A percentile compares a stretch with the other conserved stretches of the same genome.
Evolutionary conservation across 371 early-diverging fungal genomes (phyloP).

Genomic region (Sanchytrium tribonematis): DNA sequence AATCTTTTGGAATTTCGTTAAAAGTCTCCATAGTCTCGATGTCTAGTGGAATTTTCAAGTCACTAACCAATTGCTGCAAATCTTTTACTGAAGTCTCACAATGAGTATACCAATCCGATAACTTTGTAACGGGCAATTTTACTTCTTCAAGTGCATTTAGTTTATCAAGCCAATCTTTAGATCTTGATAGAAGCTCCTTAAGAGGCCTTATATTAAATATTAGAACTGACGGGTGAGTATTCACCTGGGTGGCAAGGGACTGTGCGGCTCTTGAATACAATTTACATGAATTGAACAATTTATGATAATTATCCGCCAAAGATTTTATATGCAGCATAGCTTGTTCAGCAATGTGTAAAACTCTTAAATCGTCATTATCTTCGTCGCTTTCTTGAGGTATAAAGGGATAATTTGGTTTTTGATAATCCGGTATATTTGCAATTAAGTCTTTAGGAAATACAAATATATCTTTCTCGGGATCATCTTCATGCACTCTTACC

Average conservation of each 20-base stretch:
- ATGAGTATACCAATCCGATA: not conserved
- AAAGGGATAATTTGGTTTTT: not conserved
- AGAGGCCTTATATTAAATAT: not conserved
- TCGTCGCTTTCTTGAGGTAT: not conserved
- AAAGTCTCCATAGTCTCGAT: not conserved
- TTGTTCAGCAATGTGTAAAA: not conserved
- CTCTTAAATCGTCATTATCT: not conserved
- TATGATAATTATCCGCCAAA: not conserved
- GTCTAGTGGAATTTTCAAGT: not conserved
- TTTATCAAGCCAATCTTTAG: not conserved
- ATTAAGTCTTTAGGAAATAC: not conserved
- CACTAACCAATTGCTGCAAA: not conserved
- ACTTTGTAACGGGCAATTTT: not conserved
- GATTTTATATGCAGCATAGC: not conserved
- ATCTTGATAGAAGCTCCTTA: not conserved
- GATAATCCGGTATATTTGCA: not conserved
- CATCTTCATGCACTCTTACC: not conserved
- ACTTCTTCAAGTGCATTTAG: not conserved
- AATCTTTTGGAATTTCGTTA: not conserved
- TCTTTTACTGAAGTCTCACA: not conserved
- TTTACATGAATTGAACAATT: not conserved
- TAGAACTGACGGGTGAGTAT: not conserved
- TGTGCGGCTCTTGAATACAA: not conserved
- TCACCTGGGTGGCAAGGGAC: not conserved
- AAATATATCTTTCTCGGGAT: constrained; percentile 1